Evolutionary conservation across 208 protist genomes (phyloP).

Genomic region (Crithidia fasciculata): DNA sequence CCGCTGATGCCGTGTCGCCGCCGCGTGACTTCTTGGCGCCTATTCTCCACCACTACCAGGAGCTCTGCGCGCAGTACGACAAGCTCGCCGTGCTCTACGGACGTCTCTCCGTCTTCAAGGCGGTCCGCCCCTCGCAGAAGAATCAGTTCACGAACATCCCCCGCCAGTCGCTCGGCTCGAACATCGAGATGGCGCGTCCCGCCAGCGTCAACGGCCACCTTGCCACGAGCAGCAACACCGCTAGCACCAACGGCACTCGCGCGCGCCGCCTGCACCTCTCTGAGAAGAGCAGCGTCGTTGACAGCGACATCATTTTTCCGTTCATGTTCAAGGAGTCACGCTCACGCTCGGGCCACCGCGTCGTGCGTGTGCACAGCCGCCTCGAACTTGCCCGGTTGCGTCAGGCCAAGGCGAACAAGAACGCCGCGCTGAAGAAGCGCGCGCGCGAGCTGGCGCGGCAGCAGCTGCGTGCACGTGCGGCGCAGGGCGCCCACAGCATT

Average conservation of each 20-base stretch:
- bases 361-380: constrained; percentile 60
- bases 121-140: constrained; percentile 71
- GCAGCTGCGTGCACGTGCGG: constrained; percentile 10
- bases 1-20: constrained; percentile 32
- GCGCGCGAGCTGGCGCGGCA: constrained; percentile 22
- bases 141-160: constrained; percentile 63
- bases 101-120: constrained; percentile 82
- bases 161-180: constrained; percentile 47
- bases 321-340: constrained; percentile 78
- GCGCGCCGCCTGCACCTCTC: constrained; percentile 24
- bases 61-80: constrained; percentile 65
- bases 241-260: constrained; percentile 2
- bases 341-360: constrained; percentile 46
- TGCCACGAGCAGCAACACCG: constrained; percentile 1
- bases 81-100: constrained; percentile 75
- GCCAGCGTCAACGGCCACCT: not conserved
- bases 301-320: constrained; percentile 78
- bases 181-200: constrained; percentile 45
- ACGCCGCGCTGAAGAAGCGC: constrained; percentile 44
- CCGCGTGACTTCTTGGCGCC: constrained; percentile 80
- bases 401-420: constrained; percentile 26
- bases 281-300: constrained; percentile 28
- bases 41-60: constrained; percentile 81
- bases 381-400: constrained; percentile 37
- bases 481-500: constrained; percentile 33